Evolutionary conservation across 306 rosid species (phyloP).

Genomic region (Parietaria judaica): DNA sequence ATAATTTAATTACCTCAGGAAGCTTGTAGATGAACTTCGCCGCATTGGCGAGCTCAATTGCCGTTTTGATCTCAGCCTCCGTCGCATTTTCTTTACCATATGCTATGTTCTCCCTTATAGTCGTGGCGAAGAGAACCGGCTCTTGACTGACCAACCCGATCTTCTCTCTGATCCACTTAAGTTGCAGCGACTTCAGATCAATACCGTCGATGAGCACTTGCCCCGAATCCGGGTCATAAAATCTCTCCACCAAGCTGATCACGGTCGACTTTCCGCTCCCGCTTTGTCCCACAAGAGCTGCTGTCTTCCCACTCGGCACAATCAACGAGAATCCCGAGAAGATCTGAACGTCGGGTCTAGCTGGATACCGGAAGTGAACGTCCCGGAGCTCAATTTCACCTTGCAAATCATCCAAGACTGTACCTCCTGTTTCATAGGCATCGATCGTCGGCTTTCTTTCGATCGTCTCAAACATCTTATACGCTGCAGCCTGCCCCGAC

Average conservation of each 20-base stretch:
- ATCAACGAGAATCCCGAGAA: slow-evolving; percentile 54
- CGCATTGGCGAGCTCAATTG: not conserved
- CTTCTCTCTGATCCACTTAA: slow-evolving; percentile 76
- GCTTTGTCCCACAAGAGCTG: slow-evolving; percentile 83
- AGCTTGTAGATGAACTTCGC: no score
- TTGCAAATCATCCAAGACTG: slow-evolving; percentile 41
- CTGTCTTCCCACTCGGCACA: slow-evolving; percentile 51
- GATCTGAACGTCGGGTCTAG: slow-evolving; percentile 61
- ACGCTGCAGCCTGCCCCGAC: no score
- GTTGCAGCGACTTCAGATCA: slow-evolving; percentile 63
- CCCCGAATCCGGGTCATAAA: slow-evolving; percentile 75
- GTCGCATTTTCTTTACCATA: slow-evolving; percentile 84
- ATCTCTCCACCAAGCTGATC: slow-evolving; percentile 71
- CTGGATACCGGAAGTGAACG: slow-evolving; percentile 64
- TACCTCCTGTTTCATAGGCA: slow-evolving; percentile 61
- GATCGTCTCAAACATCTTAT: no score
- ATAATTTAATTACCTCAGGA: no score
- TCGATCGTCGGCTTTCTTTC: not conserved
- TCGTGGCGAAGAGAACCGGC: slow-evolving; percentile 67
- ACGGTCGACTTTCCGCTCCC: slow-evolving; percentile 89
- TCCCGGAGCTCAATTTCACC: slow-evolving; percentile 70
- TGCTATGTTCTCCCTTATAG: slow-evolving; percentile 70
- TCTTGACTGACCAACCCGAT: slow-evolving; percentile 92
- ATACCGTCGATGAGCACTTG: slow-evolving; percentile 66
- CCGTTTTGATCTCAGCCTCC: slow-evolving; percentile 41